A percentile compares a stretch with the other conserved stretches of the same genome.
Conservation (phyloP, 2,329 filamentous ascomycete genomes). For the Phaeosphaeriaceae sp. region DNA sequence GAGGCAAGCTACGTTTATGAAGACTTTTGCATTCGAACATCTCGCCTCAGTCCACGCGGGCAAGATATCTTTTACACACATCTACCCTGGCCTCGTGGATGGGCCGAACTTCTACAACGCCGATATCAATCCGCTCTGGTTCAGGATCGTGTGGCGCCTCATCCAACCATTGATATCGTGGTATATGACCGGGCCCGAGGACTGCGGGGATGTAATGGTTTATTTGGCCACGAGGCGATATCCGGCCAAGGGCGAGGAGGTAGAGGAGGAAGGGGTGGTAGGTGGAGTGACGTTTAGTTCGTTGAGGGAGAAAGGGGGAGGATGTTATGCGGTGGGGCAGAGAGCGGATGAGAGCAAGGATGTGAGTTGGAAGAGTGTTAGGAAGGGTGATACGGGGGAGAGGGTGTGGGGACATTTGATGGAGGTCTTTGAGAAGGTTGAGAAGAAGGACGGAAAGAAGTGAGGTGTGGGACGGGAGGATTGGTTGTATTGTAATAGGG, state of each 20-base stretch:
- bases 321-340: conserved; percentile 33
- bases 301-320: conserved; percentile 30
- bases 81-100: conserved; percentile 43
- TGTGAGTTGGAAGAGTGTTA: conserved; percentile 25
- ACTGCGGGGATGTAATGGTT: conserved; percentile 43
- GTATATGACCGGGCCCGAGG: conserved; percentile 29
- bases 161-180: conserved; percentile 30
- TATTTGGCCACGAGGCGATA: conserved; percentile 32
- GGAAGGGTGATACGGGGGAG: conserved; percentile 31
- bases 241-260: conserved; percentile 29
- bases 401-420: conserved; percentile 44
- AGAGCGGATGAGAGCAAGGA: conserved; percentile 26
- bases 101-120: conserved; percentile 32
- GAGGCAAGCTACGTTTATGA: conserved; percentile 41
- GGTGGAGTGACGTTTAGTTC: conserved; percentile 25
- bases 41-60: conserved; percentile 32
- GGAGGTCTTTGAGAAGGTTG: conserved; percentile 11
- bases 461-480: neutral
- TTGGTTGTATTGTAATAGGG: too few relatives aligned
- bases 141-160: conserved; percentile 33
- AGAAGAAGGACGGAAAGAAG: neutral
- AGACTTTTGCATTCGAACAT: conserved; percentile 37
- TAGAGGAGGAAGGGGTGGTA: conserved; percentile 1
- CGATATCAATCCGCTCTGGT: conserved; percentile 36
- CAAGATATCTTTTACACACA: conserved; percentile 38